phyloP scores from a whole-genome alignment of 164 flowering plant genomes.

The Aristolochia fimbriata region DNA sequence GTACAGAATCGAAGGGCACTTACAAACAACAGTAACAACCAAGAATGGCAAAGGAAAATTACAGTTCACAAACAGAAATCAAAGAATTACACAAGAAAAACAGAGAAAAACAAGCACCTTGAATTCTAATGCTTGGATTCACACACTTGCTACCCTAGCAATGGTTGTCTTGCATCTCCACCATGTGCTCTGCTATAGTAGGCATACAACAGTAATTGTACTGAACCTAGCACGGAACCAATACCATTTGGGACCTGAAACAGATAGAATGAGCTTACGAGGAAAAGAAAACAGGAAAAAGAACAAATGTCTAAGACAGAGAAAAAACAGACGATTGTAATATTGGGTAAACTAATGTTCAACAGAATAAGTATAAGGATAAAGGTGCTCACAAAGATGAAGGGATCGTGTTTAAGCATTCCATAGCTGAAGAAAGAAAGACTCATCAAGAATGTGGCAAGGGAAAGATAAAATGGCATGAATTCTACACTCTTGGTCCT shows the following conservation, averaged over 20 bases:
- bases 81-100: neutral
- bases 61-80: too few relatives aligned
- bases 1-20: too few relatives aligned
- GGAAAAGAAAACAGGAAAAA: neutral
- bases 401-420: constrained; percentile 30
- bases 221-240: constrained; percentile 59
- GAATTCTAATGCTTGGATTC: too few relatives aligned
- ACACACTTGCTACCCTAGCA: constrained; percentile 26
- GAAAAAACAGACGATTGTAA: neutral
- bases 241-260: constrained; percentile 89
- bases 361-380: neutral
- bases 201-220: constrained; percentile 51
- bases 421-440: constrained; percentile 46
- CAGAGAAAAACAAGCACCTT: neutral
- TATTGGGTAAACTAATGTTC: neutral
- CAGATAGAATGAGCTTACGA: neutral
- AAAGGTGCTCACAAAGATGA: constrained; percentile 35
- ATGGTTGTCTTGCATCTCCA: constrained; percentile 41
- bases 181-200: constrained; percentile 32
- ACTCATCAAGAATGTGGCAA: constrained; percentile 54
- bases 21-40: too few relatives aligned
- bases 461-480: constrained; percentile 59
- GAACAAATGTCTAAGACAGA: neutral
- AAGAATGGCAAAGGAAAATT: too few relatives aligned
- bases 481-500: constrained; percentile 47